Evolutionary conservation across 2,329 filamentous ascomycete species (phyloP).

Genomic region (Fusarium floridanum): DNA sequence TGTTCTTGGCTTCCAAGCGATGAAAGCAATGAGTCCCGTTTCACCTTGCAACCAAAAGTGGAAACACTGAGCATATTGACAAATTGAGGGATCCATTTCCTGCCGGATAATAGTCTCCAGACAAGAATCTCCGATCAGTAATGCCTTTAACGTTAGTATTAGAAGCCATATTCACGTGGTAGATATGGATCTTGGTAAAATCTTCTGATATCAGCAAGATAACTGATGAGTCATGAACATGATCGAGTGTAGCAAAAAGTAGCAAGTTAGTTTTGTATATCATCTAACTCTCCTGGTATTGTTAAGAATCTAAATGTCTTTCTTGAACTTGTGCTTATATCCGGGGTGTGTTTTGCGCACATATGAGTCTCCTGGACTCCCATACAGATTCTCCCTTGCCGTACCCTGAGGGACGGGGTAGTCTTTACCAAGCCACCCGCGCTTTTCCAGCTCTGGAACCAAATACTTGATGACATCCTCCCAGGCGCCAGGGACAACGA

Average conservation of each 20-base stretch:
- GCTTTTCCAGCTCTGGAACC: slow-evolving; percentile 15
- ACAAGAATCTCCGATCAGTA: no score
- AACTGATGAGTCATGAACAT: background rate
- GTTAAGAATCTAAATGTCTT: background rate
- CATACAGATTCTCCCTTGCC: slow-evolving; percentile 1
- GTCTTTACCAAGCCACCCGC: background rate
- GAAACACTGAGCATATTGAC: no score
- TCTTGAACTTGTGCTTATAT: background rate
- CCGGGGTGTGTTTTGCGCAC: background rate
- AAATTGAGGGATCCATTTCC: no score
- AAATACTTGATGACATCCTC: slow-evolving; percentile 20
- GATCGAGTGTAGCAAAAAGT: background rate
- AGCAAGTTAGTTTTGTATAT: background rate
- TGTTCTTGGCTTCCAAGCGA: no score
- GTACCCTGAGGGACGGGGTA: slow-evolving; percentile 4
- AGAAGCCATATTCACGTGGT: no score
- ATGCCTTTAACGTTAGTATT: no score
- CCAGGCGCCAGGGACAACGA: slow-evolving; percentile 20
- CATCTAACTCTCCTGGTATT: background rate
- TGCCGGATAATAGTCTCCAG: no score
- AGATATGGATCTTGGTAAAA: background rate
- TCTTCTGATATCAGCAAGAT: background rate
- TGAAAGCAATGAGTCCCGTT: no score
- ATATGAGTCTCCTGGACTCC: background rate
- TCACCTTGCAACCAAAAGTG: no score